Percentiles rank a stretch among this genome's conserved stretches.
Evolutionary conservation across 495 filamentous ascomycete species (phyloP).

Genomic region (Cladorrhinum samala): DNA sequence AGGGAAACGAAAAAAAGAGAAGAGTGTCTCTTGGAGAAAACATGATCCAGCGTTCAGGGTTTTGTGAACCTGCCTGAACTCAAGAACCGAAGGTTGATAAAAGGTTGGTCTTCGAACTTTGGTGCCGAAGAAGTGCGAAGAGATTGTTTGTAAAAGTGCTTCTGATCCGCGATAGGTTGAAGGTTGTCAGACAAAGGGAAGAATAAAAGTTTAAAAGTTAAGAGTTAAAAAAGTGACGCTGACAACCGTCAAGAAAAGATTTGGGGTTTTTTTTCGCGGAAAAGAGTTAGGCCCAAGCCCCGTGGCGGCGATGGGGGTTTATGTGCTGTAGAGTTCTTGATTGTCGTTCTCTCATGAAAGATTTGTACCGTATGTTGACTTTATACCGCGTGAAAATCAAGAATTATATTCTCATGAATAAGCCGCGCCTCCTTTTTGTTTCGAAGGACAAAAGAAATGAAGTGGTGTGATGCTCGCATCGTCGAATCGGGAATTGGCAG

Average conservation of each 20-base stretch:
- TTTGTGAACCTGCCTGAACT: slow-evolving; percentile 11
- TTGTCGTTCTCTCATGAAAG: slow-evolving; percentile 1
- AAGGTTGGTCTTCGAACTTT: background rate
- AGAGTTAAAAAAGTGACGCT: background rate
- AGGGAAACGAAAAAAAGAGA: background rate
- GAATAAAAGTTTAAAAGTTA: slow-evolving; percentile 4
- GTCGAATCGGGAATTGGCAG: slow-evolving; percentile 27
- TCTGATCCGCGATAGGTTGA: background rate
- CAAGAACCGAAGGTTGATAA: slow-evolving; percentile 1
- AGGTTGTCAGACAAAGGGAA: slow-evolving; percentile 5
- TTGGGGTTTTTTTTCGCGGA: background rate
- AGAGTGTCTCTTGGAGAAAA: background rate
- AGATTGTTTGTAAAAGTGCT: background rate
- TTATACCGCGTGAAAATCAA: slow-evolving; percentile 1
- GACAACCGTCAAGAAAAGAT: background rate
- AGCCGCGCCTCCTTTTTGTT: slow-evolving; percentile 25
- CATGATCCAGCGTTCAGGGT: background rate
- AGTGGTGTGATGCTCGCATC: slow-evolving; percentile 40
- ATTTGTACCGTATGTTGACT: background rate
- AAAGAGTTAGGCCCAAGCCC: slow-evolving; percentile 1
- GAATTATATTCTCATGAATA: background rate
- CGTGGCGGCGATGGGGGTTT: background rate
- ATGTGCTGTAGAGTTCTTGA: slow-evolving; percentile 1
- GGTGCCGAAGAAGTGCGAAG: background rate
- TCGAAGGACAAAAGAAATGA: slow-evolving; percentile 36